A percentile compares a stretch with the other conserved stretches of the same genome.
These are phyloP conservation scores for Syzygium oleosum DNA, from an alignment of 345 rosid species.

Conservation along the genomic window DNA sequence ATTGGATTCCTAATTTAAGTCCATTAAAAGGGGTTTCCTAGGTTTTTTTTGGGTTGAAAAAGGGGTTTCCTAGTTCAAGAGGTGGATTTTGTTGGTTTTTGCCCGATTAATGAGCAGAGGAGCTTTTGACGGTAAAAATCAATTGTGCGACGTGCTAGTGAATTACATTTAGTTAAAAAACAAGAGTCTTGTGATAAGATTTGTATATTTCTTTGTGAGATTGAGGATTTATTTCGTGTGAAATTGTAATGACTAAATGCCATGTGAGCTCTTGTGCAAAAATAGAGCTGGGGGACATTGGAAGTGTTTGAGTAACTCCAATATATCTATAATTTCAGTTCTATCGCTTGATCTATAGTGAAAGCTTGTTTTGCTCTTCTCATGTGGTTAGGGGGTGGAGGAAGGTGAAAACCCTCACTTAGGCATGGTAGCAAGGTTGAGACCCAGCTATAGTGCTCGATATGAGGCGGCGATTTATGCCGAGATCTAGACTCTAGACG, in stretches of 20 bases:
- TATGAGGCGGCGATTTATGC: neutral
- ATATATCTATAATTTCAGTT: neutral
- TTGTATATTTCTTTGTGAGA: neutral
- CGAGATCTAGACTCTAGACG: neutral
- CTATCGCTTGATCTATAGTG: neutral
- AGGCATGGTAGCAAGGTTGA: neutral
- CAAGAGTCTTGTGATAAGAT: neutral
- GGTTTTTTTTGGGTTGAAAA: neutral
- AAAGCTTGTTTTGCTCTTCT: neutral
- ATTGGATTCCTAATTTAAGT: neutral
- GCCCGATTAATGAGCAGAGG: neutral
- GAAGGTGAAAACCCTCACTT: neutral
- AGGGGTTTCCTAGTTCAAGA: neutral
- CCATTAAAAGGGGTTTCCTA: neutral
- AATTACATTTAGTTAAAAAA: neutral
- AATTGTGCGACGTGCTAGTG: neutral
- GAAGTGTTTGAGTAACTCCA: neutral
- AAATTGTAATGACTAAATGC: fast-evolving
- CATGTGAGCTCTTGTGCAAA: neutral
- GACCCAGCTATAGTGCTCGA: neutral
- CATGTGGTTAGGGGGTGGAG: neutral
- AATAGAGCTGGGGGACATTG: neutral
- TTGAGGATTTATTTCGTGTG: neutral
- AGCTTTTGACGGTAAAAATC: neutral
- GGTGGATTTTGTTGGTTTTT: neutral